Base-by-base conservation (phyloP, 2,329 filamentous ascomycete genomes). In the Calonectria montana region DNA sequence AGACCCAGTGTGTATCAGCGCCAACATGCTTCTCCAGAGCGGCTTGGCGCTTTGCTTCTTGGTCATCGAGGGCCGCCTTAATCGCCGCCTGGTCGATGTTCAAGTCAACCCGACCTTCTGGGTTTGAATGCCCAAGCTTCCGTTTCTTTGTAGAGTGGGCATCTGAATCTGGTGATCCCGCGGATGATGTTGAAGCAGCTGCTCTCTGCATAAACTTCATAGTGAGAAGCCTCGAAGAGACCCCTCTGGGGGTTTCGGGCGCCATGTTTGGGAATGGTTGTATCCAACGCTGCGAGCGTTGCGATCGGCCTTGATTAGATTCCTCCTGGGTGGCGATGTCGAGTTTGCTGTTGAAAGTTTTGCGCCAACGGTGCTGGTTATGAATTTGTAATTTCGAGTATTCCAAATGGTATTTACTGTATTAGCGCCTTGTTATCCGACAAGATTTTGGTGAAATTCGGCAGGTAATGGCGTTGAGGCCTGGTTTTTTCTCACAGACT, bases 171-270 rank as follows among this genome's bases (percentile, higher is more conserved):
- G 89, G 82, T 71, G 85, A 86, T 21, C 86, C 81, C 63, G 83
- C 80, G 71, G 79, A 84, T 39, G 86, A 86, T 62, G 85, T 86
- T 27, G 92, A 90, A 62, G 92, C 91, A 62, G 92, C 93, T 74
- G 94, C 94, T 79, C 96, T 91, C 87, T 97, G 96, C 96, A 98
- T 98, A 82, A 98, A 98, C 87, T 97, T 97, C 95, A 98, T 98
- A 43, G 94, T 96, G 80, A 97, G 88, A 59, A 98, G 92, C 76
- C 95, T 92, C 71, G 93, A 96, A 74, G 96, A 98, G 91, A 97
- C 95, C 55, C 88, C 88, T 83, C 90, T 90, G 57, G 90, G 87
- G 72, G 87, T 91, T 80, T 87, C 84, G 72, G 88, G 84, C 77
- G 88, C 83, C 82, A 88, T 88, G 59, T 10, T 76, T 57, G 64